A percentile compares a stretch with the other conserved stretches of the same genome.
These are phyloP conservation scores for Corynespora cassiicola DNA, from an alignment of 2,329 filamentous ascomycete genomes.

Conservation along the genomic window DNA sequence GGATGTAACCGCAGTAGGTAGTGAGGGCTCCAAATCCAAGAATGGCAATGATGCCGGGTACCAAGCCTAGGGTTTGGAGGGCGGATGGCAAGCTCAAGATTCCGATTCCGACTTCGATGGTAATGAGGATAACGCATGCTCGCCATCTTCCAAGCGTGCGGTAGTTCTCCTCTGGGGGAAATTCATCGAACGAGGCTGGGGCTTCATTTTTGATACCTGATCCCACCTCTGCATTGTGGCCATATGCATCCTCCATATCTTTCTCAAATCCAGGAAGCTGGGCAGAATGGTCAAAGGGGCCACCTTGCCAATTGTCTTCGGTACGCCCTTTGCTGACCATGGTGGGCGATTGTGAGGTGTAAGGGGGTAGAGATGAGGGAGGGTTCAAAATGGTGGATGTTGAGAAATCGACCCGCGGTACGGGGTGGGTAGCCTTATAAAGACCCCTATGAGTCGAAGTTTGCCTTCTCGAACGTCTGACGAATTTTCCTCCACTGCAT, in stretches of 20 bases:
- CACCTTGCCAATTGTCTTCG: constrained; percentile 26
- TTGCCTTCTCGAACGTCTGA: too few species aligned
- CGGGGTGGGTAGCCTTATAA: constrained; percentile 25
- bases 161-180: constrained; percentile 25
- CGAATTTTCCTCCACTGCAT: constrained; percentile 1
- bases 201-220: constrained; percentile 14
- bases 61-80: constrained; percentile 33
- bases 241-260: constrained; percentile 26
- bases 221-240: constrained; percentile 30
- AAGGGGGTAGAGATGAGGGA: constrained; percentile 5
- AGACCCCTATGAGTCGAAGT: constrained; percentile 6
- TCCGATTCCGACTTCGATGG: constrained; percentile 37
- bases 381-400: too few species aligned
- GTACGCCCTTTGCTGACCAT: constrained; percentile 32
- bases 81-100: constrained; percentile 35
- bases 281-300: constrained; percentile 15
- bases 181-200: constrained; percentile 1
- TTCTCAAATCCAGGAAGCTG: constrained; percentile 26
- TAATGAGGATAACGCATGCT: constrained; percentile 36
- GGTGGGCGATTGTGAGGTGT: constrained; percentile 8
- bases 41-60: constrained; percentile 39
- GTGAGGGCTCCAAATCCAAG: constrained; percentile 31
- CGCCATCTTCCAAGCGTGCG: constrained; percentile 34
- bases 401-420: constrained; percentile 14
- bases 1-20: constrained; percentile 34